Evolutionary conservation across 2,329 filamentous ascomycete species (phyloP), one percentile per base, ranked within the genome.

Genomic region (Fusarium sp.): DNA sequence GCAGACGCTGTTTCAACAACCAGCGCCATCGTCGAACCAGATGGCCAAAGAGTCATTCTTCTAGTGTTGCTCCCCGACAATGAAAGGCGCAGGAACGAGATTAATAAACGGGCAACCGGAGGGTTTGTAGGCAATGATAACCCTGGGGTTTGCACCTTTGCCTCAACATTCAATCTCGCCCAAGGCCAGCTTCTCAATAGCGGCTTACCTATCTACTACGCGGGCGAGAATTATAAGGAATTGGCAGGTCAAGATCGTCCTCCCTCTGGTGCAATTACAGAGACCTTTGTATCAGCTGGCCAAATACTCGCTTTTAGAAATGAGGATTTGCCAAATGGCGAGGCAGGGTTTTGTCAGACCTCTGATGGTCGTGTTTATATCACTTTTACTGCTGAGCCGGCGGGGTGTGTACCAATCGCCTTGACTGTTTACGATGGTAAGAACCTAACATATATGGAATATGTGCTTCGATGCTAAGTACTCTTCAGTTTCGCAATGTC

Each of bases 371-470:
- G 15, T 4, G 21, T 50, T 10, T 38, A 50, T 19, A 17, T 50
- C 7, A 24, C 33, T 7, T 50, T 50, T 19, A 19, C 33, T 3
- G 14, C 10, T 14, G 10, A 14, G 8, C 46, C 46, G 0, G 9
- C 13, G 2, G 21, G 21, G 4, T 49, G 46, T 9, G 22, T 24
- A 7, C 21, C 15, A 11, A 17, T 50, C 6, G 24, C 13, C 3
- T 26, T 50, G 11, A 31, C 13, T 38, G 15, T n/a, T 33, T 50
- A 50, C 26, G 21, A 50, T 4, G 15, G 33, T 26, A 24, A 5
- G 33, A 10, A 13, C 7, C 24, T 6, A 4, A 3, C 2, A n/a
- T 19, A 3, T 24, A 24, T 1, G 1, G 7, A 3, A 4, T 19
- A 5, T 1, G 1, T 0, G 5, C 14, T 38, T 38, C 3, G 11